phyloP scores from a whole-genome alignment of 2,329 filamentous ascomycete genomes.

The Botrytis squamosa region DNA sequence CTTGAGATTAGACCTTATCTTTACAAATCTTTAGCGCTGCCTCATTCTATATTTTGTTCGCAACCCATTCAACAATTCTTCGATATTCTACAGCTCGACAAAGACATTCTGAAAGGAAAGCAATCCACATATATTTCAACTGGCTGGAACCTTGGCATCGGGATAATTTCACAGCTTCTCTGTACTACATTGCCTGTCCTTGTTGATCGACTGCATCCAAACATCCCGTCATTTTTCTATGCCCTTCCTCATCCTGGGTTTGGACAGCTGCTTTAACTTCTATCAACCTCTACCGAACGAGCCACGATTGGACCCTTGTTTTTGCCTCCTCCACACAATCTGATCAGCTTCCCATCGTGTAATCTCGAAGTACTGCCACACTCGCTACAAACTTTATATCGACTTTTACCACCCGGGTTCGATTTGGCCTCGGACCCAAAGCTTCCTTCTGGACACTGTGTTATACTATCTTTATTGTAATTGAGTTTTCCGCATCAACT shows the following conservation, averaged over 20 bases:
- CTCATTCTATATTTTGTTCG: constrained; percentile 3
- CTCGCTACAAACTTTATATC: constrained; percentile 12
- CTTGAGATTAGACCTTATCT: constrained; percentile 1
- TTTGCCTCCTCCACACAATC: constrained; percentile 20
- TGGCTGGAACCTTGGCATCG: background rate
- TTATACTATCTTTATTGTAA: background rate
- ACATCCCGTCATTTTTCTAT: background rate
- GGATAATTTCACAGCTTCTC: background rate
- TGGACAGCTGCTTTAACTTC: constrained; percentile 6
- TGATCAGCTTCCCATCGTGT: constrained; percentile 1
- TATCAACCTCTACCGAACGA: constrained; percentile 12
- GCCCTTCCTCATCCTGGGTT: background rate
- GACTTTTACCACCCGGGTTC: background rate
- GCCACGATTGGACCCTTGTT: constrained; percentile 19
- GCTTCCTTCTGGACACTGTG: background rate
- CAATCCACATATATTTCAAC: background rate
- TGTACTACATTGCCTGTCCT: constrained; percentile 2
- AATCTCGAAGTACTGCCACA: background rate
- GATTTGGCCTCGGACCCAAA: background rate
- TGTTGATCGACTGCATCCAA: background rate
- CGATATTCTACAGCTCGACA: background rate
- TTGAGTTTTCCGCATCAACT: background rate
- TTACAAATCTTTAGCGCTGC: constrained; percentile 1
- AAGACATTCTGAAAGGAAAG: background rate
- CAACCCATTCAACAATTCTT: background rate